Percentiles rank a stretch among this genome's conserved stretches.
phyloP scores from a whole-genome alignment of 306 rosid species.

The Vicia sativa region DNA sequence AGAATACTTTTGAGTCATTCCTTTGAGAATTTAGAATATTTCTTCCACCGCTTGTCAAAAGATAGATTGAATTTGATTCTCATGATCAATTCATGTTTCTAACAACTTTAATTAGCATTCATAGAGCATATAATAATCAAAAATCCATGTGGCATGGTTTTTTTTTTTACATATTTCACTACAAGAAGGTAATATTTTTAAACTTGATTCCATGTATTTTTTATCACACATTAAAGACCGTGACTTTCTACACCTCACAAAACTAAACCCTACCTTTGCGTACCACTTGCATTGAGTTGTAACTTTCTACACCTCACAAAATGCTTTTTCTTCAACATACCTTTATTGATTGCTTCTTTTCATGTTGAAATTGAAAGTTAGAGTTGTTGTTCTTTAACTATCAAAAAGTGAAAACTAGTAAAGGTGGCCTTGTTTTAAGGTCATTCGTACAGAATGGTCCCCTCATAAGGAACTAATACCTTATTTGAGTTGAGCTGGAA shows the following conservation, averaged over 20 bases:
- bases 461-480: constrained; percentile 31
- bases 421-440: constrained; percentile 43
- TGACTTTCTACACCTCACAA: no score
- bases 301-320: neutral
- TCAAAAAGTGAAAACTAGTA: constrained; percentile 9
- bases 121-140: constrained; percentile 5
- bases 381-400: constrained; percentile 27
- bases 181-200: no score
- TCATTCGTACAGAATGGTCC: constrained; percentile 46
- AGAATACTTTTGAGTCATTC: constrained; percentile 18
- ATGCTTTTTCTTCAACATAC: constrained; percentile 1
- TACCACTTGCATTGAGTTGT: constrained; percentile 34
- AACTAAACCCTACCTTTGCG: neutral
- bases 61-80: constrained; percentile 33
- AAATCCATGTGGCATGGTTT: neutral
- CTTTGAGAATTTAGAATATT: constrained; percentile 2
- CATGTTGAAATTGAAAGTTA: constrained; percentile 16
- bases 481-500: constrained; percentile 46
- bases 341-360: constrained; percentile 34
- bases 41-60: neutral
- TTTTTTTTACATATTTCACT: no score
- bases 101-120: constrained; percentile 31
- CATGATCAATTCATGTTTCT: constrained; percentile 51
- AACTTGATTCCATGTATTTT: no score
- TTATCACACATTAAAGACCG: no score